Base-by-base conservation (phyloP, 129 eudicot genomes). In the Helianthus tuberosus region DNA sequence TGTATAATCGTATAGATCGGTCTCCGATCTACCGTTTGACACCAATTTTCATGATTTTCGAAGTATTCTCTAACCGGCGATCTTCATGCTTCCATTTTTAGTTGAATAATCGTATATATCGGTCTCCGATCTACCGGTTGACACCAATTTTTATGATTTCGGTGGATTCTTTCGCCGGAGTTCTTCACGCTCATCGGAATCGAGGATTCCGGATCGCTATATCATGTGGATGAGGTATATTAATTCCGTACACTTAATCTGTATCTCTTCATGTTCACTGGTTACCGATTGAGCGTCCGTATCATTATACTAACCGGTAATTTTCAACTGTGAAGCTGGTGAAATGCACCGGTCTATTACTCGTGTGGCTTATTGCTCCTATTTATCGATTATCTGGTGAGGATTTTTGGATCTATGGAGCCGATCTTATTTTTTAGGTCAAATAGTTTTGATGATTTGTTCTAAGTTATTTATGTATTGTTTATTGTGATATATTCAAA, bases 121-220 rank as follows among this genome's bases (percentile, higher is more conserved):
- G 73, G 43, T 41, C 59, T 43, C 67, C 6, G 73, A 75, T 75
- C 80, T 75, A 75, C 80, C 46, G 11, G n/a, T 66, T 39, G 67
- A 20, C 35, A 7, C 9, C 27, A 13, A 55, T 53, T 39, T 75
- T 11, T 2, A 44, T 3, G 17, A 25, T 53, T 54, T 47, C 5
- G 2, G 5, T 25, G 7, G 23, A 17, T 27, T 55, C 51, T 25
- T 8, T 8, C n/a, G 0, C 49, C 11, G 58, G 66, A 27, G 41
- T n/a, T 10, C 9, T 8, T 36, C 52, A 6, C 20, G 17, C n/a
- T 60, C 27, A 36, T 61, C n/a, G 17, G 75, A 35, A 17, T n/a
- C 49, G 54, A n/a, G 0, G 36, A 25, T 27, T 25, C 10, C 11
- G 13, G 3, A 41, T 16, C 8, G n/a, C 57, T 7, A 17, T 20